These are phyloP conservation scores for Mycena indigotica DNA, from an alignment of 768 basidiomycete genomes.

Conservation along the genomic window DNA sequence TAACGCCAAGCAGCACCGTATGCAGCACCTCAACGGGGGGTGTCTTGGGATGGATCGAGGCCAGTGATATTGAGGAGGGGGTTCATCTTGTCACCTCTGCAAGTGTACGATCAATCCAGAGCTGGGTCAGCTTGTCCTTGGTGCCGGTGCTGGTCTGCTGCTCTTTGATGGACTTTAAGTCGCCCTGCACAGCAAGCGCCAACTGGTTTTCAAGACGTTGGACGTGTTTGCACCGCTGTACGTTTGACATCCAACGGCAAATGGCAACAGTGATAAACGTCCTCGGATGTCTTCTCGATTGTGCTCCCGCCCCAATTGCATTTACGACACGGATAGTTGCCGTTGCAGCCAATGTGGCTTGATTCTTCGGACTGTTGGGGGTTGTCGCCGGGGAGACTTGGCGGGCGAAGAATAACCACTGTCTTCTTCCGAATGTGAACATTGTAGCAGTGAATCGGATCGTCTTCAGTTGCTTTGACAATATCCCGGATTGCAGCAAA, in stretches of 20 bases:
- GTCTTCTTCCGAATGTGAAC: conserved; percentile 7
- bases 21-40: conserved; percentile 5
- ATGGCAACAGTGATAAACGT: conserved; percentile 15
- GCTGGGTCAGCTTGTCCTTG: conserved; percentile 13
- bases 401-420: conserved; percentile 6
- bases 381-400: conserved; percentile 20
- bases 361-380: conserved; percentile 24
- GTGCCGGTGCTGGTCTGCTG: conserved; percentile 1
- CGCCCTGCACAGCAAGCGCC: background rate
- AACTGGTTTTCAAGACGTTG: conserved; percentile 2
- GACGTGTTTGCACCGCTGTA: background rate
- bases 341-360: conserved; percentile 15
- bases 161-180: background rate
- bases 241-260: conserved; percentile 20
- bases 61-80: conserved; percentile 3
- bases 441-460: conserved; percentile 11
- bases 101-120: conserved; percentile 11
- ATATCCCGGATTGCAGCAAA: conserved; percentile 11
- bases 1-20: background rate
- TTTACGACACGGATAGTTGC: conserved; percentile 16
- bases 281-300: conserved; percentile 1
- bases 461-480: conserved; percentile 7
- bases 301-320: conserved; percentile 15
- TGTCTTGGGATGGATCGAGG: conserved; percentile 3
- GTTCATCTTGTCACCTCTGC: conserved; percentile 11